These are phyloP conservation scores for Hanseniaspora gamundiae DNA, from an alignment of 1,139 yeast species.

Conservation along the genomic window DNA sequence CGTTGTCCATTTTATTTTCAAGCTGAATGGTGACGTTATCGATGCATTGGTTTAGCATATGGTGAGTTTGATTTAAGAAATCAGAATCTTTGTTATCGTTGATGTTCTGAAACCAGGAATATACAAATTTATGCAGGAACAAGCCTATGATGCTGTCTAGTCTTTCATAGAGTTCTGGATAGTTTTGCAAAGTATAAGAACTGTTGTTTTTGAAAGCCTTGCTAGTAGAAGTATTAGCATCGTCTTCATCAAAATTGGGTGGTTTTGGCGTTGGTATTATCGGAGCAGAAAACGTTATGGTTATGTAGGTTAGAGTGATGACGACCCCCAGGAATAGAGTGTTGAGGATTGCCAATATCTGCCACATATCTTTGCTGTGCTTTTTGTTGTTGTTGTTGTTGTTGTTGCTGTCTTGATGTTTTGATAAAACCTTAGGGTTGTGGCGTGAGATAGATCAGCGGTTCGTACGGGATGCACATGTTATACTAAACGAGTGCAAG, in stretches of 20 bases:
- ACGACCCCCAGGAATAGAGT: neutral
- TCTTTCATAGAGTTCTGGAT: slow-evolving; percentile 35
- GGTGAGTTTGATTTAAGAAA: slow-evolving; percentile 44
- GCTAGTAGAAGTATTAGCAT: neutral
- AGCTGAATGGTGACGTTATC: slow-evolving; percentile 33
- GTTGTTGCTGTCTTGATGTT: no score
- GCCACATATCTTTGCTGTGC: neutral
- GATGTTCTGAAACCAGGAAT: slow-evolving; percentile 42
- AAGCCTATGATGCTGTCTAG: slow-evolving; percentile 40
- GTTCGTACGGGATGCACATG: no score
- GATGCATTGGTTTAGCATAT: slow-evolving; percentile 36
- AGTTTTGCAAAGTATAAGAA: slow-evolving; percentile 1
- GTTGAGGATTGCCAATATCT: neutral
- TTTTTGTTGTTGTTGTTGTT: no score
- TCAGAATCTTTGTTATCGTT: slow-evolving; percentile 30
- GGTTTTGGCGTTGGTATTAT: neutral
- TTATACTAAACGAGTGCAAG: no score
- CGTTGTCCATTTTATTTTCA: slow-evolving; percentile 8
- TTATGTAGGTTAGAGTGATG: neutral
- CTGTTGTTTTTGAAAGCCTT: neutral
- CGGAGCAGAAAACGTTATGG: neutral
- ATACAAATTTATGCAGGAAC: slow-evolving; percentile 48
- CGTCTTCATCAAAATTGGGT: neutral
- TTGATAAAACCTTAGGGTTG: no score
- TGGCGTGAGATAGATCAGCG: no score